These are phyloP conservation scores for Nakazawaea ernobii DNA, from an alignment of 805 yeast species.

Conservation along the genomic window DNA sequence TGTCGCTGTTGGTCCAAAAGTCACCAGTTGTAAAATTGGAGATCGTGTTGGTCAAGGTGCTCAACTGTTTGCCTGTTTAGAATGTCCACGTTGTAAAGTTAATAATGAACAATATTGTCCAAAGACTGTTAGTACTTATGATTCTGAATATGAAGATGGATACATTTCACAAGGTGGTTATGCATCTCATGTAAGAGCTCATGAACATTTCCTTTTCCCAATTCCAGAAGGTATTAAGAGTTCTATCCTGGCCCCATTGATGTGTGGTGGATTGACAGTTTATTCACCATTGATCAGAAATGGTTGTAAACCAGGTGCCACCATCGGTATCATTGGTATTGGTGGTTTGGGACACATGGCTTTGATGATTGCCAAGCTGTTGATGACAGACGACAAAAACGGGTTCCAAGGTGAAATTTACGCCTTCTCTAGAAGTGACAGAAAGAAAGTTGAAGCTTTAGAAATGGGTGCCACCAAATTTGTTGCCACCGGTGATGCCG, in stretches of 20 bases:
- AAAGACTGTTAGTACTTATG: slow-evolving; percentile 36
- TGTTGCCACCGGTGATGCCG: slow-evolving; percentile 40
- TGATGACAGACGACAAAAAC: slow-evolving; percentile 31
- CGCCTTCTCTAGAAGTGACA: slow-evolving; percentile 35
- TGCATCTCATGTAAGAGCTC: slow-evolving; percentile 40
- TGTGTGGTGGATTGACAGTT: slow-evolving; percentile 48
- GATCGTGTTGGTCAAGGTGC: slow-evolving; percentile 44
- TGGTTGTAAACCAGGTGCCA: slow-evolving; percentile 28
- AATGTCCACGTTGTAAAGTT: slow-evolving; percentile 28
- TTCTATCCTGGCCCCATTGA: slow-evolving; percentile 39
- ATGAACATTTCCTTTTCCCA: slow-evolving; percentile 39
- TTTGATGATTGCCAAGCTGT: slow-evolving; percentile 35
- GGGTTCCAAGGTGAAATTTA: slow-evolving; percentile 19
- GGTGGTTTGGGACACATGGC: slow-evolving; percentile 47
- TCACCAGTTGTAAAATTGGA: slow-evolving; percentile 31
- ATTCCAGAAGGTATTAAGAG: slow-evolving; percentile 39
- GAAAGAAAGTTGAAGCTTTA: slow-evolving; percentile 34
- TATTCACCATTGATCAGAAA: slow-evolving; percentile 43
- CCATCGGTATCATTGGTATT: slow-evolving; percentile 37
- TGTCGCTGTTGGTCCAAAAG: slow-evolving; percentile 31
- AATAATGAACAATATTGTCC: slow-evolving; percentile 42
- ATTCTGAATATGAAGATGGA: slow-evolving; percentile 29
- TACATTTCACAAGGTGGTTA: slow-evolving; percentile 38
- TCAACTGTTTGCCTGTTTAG: slow-evolving; percentile 31
- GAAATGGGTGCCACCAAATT: slow-evolving; percentile 35